phyloP scores from a whole-genome alignment of 2,329 filamentous ascomycete genomes.

The Sporothrix brunneoviolacea region DNA sequence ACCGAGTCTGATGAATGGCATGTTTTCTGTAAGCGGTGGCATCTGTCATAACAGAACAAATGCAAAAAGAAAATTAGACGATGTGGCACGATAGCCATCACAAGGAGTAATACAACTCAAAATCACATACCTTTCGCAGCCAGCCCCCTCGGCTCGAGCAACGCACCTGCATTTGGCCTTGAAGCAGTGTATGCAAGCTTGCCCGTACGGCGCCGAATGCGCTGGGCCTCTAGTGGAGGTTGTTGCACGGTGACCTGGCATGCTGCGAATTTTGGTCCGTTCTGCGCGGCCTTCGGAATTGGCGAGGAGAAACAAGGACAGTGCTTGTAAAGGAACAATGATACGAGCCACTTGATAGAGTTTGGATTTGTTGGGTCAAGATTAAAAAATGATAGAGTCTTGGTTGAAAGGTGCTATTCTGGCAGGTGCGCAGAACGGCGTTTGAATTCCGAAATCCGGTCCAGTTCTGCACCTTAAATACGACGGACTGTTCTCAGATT shows the following conservation, averaged over 20 bases:
- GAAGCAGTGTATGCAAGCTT: conserved; percentile 10
- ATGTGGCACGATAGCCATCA: no score
- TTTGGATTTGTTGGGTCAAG: no score
- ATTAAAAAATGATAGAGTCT: no score
- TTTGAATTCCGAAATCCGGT: conserved; percentile 5
- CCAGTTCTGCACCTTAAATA: no score
- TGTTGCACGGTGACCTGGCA: background rate
- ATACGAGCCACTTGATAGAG: no score
- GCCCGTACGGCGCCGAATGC: conserved; percentile 9
- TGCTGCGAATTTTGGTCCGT: background rate
- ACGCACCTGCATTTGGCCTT: conserved; percentile 40
- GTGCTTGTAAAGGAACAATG: no score
- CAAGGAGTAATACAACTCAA: no score
- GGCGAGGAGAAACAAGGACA: background rate
- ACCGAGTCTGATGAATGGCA: conserved; percentile 34
- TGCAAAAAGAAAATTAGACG: no score
- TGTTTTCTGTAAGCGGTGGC: conserved; percentile 34
- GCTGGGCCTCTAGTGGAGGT: background rate
- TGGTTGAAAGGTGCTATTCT: no score
- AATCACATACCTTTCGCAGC: no score
- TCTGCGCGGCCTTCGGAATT: background rate
- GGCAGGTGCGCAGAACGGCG: background rate
- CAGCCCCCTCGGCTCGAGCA: conserved; percentile 26
- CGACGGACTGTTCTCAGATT: no score
- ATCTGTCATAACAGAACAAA: no score